Conservation (phyloP, 1,139 yeast species). For the Groenewaldozyma sp. region DNA sequence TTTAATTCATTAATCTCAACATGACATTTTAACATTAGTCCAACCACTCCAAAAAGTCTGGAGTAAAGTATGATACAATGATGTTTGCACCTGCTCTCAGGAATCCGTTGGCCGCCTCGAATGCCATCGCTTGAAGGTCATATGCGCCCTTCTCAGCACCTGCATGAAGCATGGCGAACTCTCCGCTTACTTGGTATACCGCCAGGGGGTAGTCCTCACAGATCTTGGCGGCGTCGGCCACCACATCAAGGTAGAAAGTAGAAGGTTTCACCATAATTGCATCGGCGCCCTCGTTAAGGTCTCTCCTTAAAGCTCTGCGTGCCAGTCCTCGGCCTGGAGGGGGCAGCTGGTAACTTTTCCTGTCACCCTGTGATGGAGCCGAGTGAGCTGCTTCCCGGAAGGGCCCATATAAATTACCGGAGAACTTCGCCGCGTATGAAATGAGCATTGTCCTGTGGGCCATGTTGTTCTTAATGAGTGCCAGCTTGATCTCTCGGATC, state of each 20-base stretch:
- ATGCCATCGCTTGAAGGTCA: conserved; percentile 82
- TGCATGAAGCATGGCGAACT: conserved; percentile 95
- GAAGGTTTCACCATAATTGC: conserved; percentile 96
- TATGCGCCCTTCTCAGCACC: conserved; percentile 95
- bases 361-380: conserved; percentile 81
- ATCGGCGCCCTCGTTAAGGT: conserved; percentile 88
- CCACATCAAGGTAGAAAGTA: conserved; percentile 84
- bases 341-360: conserved; percentile 90
- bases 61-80: conserved; percentile 87
- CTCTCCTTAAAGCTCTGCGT: conserved; percentile 80
- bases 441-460: conserved; percentile 85
- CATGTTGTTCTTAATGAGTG: conserved; percentile 70
- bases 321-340: conserved; percentile 91
- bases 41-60: conserved; percentile 93
- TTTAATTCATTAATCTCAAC: no score
- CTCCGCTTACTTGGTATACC: conserved; percentile 96
- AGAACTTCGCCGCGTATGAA: conserved; percentile 91
- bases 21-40: conserved; percentile 20
- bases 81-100: conserved; percentile 94
- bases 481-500: conserved; percentile 76
- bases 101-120: conserved; percentile 85
- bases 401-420: conserved; percentile 91
- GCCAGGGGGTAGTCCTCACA: conserved; percentile 83
- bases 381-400: conserved; percentile 97
- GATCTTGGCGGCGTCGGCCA: conserved; percentile 76